phyloP scores from a whole-genome alignment of 1,284 basidiomycete genomes.

The Ustilago hordei region DNA sequence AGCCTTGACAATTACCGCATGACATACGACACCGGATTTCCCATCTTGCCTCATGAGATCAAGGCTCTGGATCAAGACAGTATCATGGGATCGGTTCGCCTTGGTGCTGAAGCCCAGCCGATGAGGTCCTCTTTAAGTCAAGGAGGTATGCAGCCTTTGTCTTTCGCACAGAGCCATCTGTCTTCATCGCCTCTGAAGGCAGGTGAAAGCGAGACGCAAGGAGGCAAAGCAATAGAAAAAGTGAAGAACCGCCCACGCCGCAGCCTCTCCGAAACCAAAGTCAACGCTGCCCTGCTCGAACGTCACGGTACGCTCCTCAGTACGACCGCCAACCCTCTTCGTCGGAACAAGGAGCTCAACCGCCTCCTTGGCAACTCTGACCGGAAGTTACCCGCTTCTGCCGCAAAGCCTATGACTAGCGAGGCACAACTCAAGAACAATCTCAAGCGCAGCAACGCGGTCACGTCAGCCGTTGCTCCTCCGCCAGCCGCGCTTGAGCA shows the following conservation, averaged over 20 bases:
- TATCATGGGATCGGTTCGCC: slow-evolving; percentile 43
- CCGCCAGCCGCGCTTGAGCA: slow-evolving; percentile 60
- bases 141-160: slow-evolving; percentile 4
- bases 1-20: slow-evolving; percentile 52
- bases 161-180: slow-evolving; percentile 13
- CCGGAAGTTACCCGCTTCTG: slow-evolving; percentile 42
- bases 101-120: slow-evolving; percentile 15
- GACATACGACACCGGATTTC: slow-evolving; percentile 49
- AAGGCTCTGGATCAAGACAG: slow-evolving; percentile 52
- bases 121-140: slow-evolving; percentile 32
- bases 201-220: neutral
- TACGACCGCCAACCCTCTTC: slow-evolving; percentile 52
- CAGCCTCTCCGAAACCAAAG: slow-evolving; percentile 40
- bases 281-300: slow-evolving; percentile 39
- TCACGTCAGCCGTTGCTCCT: slow-evolving; percentile 21
- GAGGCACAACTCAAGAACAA: slow-evolving; percentile 14
- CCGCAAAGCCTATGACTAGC: slow-evolving; percentile 18
- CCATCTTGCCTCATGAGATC: slow-evolving; percentile 53
- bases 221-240: slow-evolving; percentile 13
- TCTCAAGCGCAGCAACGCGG: slow-evolving; percentile 35
- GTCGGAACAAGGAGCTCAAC: slow-evolving; percentile 58
- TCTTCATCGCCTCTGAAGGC: slow-evolving; percentile 4
- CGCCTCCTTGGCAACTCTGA: slow-evolving; percentile 56
- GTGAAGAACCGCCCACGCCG: slow-evolving; percentile 35
- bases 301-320: slow-evolving; percentile 59